Evolutionary conservation across 2,329 filamentous ascomycete genomes (phyloP).

Genomic region (Exophiala alcalophila): DNA sequence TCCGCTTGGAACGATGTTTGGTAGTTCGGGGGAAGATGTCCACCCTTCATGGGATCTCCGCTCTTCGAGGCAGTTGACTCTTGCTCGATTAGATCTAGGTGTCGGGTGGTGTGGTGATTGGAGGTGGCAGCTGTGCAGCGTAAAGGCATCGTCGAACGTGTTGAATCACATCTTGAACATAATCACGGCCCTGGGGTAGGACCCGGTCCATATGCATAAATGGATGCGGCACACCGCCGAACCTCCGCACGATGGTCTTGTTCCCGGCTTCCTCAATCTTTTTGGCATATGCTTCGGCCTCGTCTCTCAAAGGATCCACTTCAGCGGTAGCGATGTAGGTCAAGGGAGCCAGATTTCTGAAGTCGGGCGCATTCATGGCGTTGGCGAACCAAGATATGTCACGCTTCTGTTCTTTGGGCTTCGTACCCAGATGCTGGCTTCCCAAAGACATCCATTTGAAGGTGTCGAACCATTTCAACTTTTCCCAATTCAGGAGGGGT

Average conservation of each 20-base stretch:
- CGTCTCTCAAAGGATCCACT: slow-evolving; percentile 28
- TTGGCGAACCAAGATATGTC: slow-evolving; percentile 30
- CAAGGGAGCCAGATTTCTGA: slow-evolving; percentile 27
- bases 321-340: slow-evolving; percentile 30
- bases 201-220: slow-evolving; percentile 31
- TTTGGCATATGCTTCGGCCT: slow-evolving; percentile 30
- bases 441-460: slow-evolving; percentile 30
- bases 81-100: too few species aligned
- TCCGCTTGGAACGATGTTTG: too few species aligned
- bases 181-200: slow-evolving; percentile 28
- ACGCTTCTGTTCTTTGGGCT: slow-evolving; percentile 24
- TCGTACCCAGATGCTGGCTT: slow-evolving; percentile 16
- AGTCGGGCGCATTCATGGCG: slow-evolving; percentile 28
- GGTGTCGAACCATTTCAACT: slow-evolving; percentile 31
- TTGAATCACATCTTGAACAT: slow-evolving; percentile 29
- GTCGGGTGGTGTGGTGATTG: slow-evolving; percentile 11
- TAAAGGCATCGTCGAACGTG: slow-evolving; percentile 26
- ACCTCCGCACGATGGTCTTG: slow-evolving; percentile 24
- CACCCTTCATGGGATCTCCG: too few species aligned
- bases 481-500: slow-evolving; percentile 30
- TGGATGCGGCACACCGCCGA: slow-evolving; percentile 28
- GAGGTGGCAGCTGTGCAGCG: slow-evolving; percentile 11
- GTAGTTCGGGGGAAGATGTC: too few species aligned
- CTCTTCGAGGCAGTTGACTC: too few species aligned
- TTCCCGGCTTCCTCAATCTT: slow-evolving; percentile 27